phyloP scores from a whole-genome alignment of 2,329 filamentous ascomycete species.

The Xylaria sp. region DNA sequence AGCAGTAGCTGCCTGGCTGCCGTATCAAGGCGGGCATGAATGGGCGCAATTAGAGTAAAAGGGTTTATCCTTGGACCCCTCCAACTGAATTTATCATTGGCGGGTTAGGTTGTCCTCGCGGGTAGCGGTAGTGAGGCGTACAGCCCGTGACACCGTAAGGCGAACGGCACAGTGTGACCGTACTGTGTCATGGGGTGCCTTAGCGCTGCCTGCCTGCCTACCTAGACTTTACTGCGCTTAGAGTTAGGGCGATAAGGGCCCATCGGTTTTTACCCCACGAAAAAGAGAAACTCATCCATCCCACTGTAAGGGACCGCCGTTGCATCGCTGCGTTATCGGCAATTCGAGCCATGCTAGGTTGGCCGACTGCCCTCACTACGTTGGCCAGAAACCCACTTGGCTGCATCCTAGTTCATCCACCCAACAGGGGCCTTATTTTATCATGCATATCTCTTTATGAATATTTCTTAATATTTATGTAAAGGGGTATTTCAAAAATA shows the following conservation, averaged over 20 bases:
- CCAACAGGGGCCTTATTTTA: too few relatives aligned
- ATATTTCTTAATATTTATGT: too few relatives aligned
- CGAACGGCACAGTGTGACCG: slow-evolving; percentile 3
- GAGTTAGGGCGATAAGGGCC: neutral
- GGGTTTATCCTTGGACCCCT: neutral
- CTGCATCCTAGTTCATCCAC: too few relatives aligned
- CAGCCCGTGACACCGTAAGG: neutral
- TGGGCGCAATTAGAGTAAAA: neutral
- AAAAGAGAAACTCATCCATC: neutral
- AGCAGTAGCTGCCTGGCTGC: neutral
- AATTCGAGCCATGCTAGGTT: neutral
- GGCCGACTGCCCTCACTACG: too few relatives aligned
- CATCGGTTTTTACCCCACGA: slow-evolving; percentile 12
- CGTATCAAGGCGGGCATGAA: neutral
- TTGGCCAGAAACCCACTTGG: too few relatives aligned
- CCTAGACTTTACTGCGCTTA: neutral
- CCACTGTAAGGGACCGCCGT: neutral
- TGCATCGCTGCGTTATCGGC: slow-evolving; percentile 9
- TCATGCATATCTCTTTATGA: too few relatives aligned
- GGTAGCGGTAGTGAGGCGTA: neutral
- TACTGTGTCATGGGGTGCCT: slow-evolving; percentile 23
- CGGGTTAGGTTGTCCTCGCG: neutral
- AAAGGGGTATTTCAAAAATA: too few relatives aligned
- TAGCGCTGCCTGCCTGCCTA: neutral
- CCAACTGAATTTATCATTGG: neutral